Conservation (phyloP, 345 rosid genomes). For the Cardamine occulta region DNA sequence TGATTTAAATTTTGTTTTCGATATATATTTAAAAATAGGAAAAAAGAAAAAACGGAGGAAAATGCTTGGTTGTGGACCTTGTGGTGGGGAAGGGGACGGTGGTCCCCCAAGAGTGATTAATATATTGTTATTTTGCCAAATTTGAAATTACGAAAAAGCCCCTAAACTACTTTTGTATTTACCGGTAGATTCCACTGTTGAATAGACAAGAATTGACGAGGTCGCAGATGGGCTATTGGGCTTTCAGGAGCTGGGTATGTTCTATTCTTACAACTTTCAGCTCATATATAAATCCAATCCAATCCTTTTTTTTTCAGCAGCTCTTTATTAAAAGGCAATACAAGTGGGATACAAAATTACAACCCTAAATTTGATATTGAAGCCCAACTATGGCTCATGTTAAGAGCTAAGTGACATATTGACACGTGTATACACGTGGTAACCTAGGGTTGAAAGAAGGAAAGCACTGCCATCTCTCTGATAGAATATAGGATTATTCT, state of each 20-base stretch:
- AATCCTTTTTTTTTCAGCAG: too few relatives aligned
- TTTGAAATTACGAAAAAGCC: not conserved
- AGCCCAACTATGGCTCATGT: too few relatives aligned
- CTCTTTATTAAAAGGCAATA: too few relatives aligned
- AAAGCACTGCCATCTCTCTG: too few relatives aligned
- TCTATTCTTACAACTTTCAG: not conserved
- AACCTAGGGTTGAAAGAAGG: too few relatives aligned
- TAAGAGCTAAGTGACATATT: too few relatives aligned
- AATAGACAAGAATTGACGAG: not conserved
- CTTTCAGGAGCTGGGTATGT: not conserved
- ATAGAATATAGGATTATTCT: too few relatives aligned
- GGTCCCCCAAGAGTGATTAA: not conserved
- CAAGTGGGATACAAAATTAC: too few relatives aligned
- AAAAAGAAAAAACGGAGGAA: slow-evolving; percentile 41
- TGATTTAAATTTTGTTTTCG: slow-evolving; percentile 4
- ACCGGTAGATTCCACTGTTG: not conserved
- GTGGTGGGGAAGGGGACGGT: slow-evolving; percentile 53
- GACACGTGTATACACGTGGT: too few relatives aligned
- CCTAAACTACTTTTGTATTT: not conserved
- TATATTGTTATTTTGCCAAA: not conserved
- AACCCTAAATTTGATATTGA: too few relatives aligned
- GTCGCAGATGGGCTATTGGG: not conserved
- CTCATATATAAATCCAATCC: too few relatives aligned
- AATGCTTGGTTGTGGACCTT: slow-evolving; percentile 58
- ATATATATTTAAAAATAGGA: slow-evolving; percentile 4